These are phyloP conservation scores for Tinospora cordifolia DNA, from an alignment of 164 flowering plant genomes.

Conservation along the genomic window DNA sequence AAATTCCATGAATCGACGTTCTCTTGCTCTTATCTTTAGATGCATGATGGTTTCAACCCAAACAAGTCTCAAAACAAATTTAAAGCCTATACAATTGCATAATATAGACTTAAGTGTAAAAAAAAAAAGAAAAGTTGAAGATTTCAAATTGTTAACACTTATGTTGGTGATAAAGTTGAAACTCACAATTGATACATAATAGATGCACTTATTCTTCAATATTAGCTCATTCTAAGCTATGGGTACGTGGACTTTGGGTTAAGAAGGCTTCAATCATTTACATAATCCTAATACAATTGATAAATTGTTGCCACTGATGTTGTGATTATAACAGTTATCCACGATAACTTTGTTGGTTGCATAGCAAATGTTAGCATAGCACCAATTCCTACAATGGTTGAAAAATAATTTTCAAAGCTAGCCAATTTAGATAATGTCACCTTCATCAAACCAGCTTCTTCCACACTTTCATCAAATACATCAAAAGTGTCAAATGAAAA, in stretches of 20 bases:
- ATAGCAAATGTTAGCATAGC: conserved; percentile 62
- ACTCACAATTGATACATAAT: conserved; percentile 79
- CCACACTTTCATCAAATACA: too few relatives aligned
- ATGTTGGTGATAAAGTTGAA: neutral
- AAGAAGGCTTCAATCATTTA: conserved; percentile 85
- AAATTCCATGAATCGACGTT: conserved; percentile 58
- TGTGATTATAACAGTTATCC: conserved; percentile 49
- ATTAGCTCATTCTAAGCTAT: conserved; percentile 78
- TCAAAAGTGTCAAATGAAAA: too few relatives aligned
- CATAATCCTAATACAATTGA: conserved; percentile 95
- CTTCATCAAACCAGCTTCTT: conserved; percentile 84
- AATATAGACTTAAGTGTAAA: too few relatives aligned
- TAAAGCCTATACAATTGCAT: conserved; percentile 39
- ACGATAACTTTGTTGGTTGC: conserved; percentile 45
- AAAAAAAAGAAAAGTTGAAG: too few relatives aligned
- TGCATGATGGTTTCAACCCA: conserved; percentile 78
- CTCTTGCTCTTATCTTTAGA: conserved; percentile 34
- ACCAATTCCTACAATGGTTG: conserved; percentile 96
- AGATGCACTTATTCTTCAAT: conserved; percentile 63
- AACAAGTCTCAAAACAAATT: conserved; percentile 71
- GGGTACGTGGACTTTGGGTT: conserved; percentile 57
- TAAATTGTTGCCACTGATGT: conserved; percentile 72
- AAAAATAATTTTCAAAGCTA: conserved; percentile 93
- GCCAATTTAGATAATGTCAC: conserved; percentile 53
- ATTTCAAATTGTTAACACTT: too few relatives aligned